phyloP scores from a whole-genome alignment of 139 green algal genomes.

The Nannochloris sp. region DNA sequence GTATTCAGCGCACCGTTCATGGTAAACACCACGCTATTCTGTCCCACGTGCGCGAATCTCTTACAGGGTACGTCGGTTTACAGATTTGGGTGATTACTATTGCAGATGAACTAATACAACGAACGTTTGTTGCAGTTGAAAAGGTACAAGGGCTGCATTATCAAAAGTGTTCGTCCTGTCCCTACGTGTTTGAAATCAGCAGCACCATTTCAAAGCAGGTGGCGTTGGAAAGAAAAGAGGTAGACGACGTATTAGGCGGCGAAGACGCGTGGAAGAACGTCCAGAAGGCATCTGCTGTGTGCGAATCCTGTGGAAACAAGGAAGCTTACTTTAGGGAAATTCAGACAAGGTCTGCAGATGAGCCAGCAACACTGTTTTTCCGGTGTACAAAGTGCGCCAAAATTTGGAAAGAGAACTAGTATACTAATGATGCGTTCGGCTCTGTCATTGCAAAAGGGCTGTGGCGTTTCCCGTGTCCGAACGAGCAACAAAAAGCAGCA shows the following conservation, averaged over 20 bases:
- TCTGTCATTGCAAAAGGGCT: not conserved
- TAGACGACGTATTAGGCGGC: conserved; percentile 83
- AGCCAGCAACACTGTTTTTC: conserved; percentile 88
- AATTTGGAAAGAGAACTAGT: conserved; percentile 56
- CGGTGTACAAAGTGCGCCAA: conserved; percentile 68
- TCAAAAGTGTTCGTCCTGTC: conserved; percentile 70
- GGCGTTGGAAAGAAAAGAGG: conserved; percentile 58
- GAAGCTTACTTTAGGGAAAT: conserved; percentile 90
- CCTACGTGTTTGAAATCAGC: conserved; percentile 75
- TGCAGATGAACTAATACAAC: not conserved
- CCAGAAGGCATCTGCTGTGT: conserved; percentile 66
- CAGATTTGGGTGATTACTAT: conserved; percentile 2
- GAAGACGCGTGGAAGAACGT: conserved; percentile 87
- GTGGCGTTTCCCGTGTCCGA: not conserved
- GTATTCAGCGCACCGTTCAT: not conserved
- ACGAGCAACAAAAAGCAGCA: not conserved
- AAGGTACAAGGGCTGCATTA: conserved; percentile 50
- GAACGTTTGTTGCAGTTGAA: conserved; percentile 41
- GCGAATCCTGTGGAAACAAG: conserved; percentile 63
- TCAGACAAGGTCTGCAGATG: conserved; percentile 86
- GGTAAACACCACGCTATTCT: conserved; percentile 44
- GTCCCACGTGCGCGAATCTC: conserved; percentile 81
- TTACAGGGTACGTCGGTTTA: conserved; percentile 46
- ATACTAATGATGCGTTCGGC: not conserved
- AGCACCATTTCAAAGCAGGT: conserved; percentile 56